Base-by-base conservation (phyloP, 164 flowering plant genomes). In the Cinnamomum chago region DNA sequence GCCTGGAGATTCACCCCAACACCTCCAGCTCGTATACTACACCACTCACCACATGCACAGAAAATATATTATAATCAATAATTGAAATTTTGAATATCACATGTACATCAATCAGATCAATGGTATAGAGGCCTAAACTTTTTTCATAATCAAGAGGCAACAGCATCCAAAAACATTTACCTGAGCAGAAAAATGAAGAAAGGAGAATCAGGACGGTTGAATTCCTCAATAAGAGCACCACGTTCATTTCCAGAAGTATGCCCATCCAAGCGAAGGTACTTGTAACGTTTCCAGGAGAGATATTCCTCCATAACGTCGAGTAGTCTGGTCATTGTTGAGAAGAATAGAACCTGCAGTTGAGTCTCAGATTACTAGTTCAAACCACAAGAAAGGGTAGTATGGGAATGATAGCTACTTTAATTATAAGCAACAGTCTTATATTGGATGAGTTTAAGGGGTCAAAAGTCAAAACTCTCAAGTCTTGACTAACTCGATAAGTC, bases 251-350 rank as follows among this genome's bases (percentile, higher is more conserved):
- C 98, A 67, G 95, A 91, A 67, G 99, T 96, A 78, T 94, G 98
- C 51, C 99, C 99, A 86, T 96, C 99, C 78, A 96, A 85, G 22
- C 99, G 86, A 73, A 96, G 98, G 79, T 96, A 96, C 70, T 81
- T 87, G 82, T 94, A 92, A 67, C 88, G 87, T 77, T 96, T 94
- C 89, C 88, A 83, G 74, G 73, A 80, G 70, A 96, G 97, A 84
- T 96, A 96, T 20, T 94, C 99, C 83, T 96, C 99, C 98, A 96
- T 94, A n/a, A 96, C 90, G 83, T 96, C 98, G 79, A 96, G 97
- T 73, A 96, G 85, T 82, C 98, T 89, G 51, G 99, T 96, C 99
- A 96, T 96, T 25, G 98, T 94, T 58, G 98, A 96, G 82, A 96
- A 96, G 83, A 94, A 89, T 7, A 96, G 92, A 40, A 40, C 10